Percentiles rank a stretch among this genome's conserved stretches.
Evolutionary conservation across 768 basidiomycete genomes (phyloP).

Genomic region (Dioszegia hungarica): DNA sequence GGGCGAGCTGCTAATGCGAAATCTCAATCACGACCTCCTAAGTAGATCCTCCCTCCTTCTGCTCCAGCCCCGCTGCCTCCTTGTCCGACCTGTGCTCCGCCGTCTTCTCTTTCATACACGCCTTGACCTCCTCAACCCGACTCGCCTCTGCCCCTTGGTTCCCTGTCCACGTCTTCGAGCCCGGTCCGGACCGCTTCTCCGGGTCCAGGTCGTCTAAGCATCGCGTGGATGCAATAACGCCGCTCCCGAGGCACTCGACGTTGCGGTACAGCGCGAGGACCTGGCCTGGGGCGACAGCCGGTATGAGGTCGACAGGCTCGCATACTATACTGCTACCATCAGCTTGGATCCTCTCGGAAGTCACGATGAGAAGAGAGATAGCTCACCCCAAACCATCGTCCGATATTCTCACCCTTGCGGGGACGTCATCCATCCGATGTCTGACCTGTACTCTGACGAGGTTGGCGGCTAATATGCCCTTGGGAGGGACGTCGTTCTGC

Average conservation of each 20-base stretch:
- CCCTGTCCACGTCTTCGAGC: too few relatives aligned
- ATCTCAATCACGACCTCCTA: too few relatives aligned
- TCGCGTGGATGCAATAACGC: constrained; percentile 55
- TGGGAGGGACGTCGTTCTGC: constrained; percentile 60
- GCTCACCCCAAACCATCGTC: constrained; percentile 14
- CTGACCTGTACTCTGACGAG: constrained; percentile 58
- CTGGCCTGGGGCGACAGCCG: constrained; percentile 74
- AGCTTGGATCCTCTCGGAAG: neutral
- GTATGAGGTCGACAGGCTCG: constrained; percentile 59
- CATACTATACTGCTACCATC: constrained; percentile 49
- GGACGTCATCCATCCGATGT: constrained; percentile 61
- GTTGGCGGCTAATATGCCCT: constrained; percentile 53
- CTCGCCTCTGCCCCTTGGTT: too few relatives aligned
- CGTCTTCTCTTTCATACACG: too few relatives aligned
- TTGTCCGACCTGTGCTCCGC: too few relatives aligned
- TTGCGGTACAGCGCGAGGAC: constrained; percentile 68
- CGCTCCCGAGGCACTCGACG: constrained; percentile 79
- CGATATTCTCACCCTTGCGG: constrained; percentile 54
- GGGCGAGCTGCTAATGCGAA: too few relatives aligned
- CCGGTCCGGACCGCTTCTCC: neutral
- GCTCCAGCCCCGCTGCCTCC: too few relatives aligned
- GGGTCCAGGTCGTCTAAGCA: neutral
- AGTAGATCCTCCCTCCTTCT: too few relatives aligned
- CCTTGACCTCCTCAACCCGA: too few relatives aligned
- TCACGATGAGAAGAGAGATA: constrained; percentile 1